Base-by-base conservation (phyloP, 164 flowering plant genomes). In the Cinnamomum chago region DNA sequence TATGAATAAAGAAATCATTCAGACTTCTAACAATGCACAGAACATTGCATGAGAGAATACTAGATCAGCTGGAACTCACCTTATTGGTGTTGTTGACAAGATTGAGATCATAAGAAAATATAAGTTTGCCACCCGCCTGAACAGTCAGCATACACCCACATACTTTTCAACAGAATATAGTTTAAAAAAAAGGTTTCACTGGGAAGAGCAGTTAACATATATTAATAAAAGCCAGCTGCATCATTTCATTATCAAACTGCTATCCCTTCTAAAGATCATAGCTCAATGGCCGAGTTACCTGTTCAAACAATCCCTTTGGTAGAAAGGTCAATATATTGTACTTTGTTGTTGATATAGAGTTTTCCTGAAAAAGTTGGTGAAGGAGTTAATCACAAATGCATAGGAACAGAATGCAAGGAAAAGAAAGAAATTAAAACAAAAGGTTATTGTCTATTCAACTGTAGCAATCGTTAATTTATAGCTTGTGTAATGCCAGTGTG, bases 301-400 rank as follows among this genome's bases (percentile, higher is more conserved):
- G 98, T 80, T 95, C 99, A 85, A 89, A 95, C 73, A 95, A 82
- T 25, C 99, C 99, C 77, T 95, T 95, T 0, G 99, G 99, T 62
- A 95, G 71, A 82, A 95, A 95, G 13, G 98, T 90, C n/a, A 91
- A 69, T 65, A 93, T 58, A 75, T 86, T 94, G 85, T 90, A 95
- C 88, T 95, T 95, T 9, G 98, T 95, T 3, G 99, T 95, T 68
- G 99, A 93, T 77, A 95, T 87, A 51, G 93, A 89, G 81, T 95
- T 95, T 20, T 91, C 97, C 98, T 94, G 91, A 69, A 80, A 82
- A 68, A 30, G n/a, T 40, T 3, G 28, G 62, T 22, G 12, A 7
- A 13, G 18, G 4, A 40, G 74, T 24, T 62, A 35, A n/a, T 72
- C 13, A 70, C 50, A 22, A 30, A 70, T 51, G 23, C 33, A 20